These are phyloP conservation scores for Aspergillus flavus DNA, from an alignment of 2,329 filamentous ascomycete species.

Conservation along the genomic window DNA sequence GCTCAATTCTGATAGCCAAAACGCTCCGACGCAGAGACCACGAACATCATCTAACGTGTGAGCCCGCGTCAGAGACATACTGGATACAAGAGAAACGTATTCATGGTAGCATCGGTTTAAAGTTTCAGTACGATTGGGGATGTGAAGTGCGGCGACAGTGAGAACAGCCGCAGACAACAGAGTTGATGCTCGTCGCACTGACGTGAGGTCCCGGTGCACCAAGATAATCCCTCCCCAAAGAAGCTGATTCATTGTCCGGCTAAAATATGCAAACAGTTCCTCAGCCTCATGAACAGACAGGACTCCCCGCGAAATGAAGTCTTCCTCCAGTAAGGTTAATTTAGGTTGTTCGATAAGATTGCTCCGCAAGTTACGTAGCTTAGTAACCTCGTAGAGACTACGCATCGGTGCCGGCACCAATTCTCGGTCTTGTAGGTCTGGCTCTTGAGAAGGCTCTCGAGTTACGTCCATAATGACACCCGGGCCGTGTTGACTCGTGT, in stretches of 20 bases:
- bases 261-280: constrained; percentile 55
- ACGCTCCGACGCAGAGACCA: constrained; percentile 62
- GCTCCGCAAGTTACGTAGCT: constrained; percentile 47
- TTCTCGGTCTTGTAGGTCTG: constrained; percentile 43
- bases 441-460: constrained; percentile 49
- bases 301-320: constrained; percentile 55
- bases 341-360: constrained; percentile 41
- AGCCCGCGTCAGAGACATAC: constrained; percentile 60
- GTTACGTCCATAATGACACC: constrained; percentile 46
- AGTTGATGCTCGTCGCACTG: constrained; percentile 57
- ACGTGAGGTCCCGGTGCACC: constrained; percentile 53
- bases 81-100: constrained; percentile 59
- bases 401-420: constrained; percentile 56
- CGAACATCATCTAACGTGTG: constrained; percentile 61
- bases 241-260: constrained; percentile 53
- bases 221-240: constrained; percentile 57
- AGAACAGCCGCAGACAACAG: constrained; percentile 59
- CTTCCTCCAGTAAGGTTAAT: constrained; percentile 45
- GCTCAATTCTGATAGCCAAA: constrained; percentile 65
- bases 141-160: constrained; percentile 61
- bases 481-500: constrained; percentile 28
- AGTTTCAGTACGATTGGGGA: constrained; percentile 55
- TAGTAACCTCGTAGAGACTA: constrained; percentile 58
- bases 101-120: constrained; percentile 60
- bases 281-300: constrained; percentile 54